These are phyloP conservation scores for Hyphodiscus hymeniophilus DNA, from an alignment of 495 filamentous ascomycete genomes.

Conservation along the genomic window DNA sequence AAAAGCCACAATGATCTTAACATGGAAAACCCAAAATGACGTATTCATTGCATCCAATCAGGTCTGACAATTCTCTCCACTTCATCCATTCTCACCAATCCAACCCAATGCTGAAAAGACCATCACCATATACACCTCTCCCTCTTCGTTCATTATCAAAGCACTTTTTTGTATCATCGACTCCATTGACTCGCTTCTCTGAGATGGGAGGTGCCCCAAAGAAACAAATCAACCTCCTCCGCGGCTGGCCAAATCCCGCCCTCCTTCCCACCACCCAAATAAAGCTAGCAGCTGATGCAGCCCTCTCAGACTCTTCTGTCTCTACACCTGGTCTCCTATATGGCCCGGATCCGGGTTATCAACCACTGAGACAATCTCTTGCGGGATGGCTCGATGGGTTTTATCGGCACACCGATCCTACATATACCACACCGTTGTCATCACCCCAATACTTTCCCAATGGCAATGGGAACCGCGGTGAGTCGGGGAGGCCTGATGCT, in stretches of 20 bases:
- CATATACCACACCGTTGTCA: no score
- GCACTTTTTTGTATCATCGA: neutral
- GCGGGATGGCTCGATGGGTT: constrained; percentile 60
- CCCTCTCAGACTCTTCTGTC: constrained; percentile 50
- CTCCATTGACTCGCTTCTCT: neutral
- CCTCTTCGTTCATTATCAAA: neutral
- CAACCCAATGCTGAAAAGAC: neutral
- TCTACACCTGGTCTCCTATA: constrained; percentile 57
- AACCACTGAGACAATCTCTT: constrained; percentile 52
- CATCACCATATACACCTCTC: neutral
- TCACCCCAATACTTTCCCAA: no score
- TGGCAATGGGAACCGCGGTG: constrained; percentile 18
- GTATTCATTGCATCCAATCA: neutral
- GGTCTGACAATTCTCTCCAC: neutral
- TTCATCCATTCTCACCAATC: neutral
- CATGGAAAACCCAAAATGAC: neutral
- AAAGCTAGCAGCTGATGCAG: constrained; percentile 40
- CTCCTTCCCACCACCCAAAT: constrained; percentile 61
- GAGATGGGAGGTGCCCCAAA: constrained; percentile 3
- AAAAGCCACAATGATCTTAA: neutral
- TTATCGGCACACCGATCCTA: constrained; percentile 40
- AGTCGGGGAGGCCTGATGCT: neutral
- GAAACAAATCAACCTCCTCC: constrained; percentile 53
- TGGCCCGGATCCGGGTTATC: constrained; percentile 69
- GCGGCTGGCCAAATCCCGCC: constrained; percentile 62